Conservation (phyloP, 306 rosid genomes). For the Nissolia schottii region DNA sequence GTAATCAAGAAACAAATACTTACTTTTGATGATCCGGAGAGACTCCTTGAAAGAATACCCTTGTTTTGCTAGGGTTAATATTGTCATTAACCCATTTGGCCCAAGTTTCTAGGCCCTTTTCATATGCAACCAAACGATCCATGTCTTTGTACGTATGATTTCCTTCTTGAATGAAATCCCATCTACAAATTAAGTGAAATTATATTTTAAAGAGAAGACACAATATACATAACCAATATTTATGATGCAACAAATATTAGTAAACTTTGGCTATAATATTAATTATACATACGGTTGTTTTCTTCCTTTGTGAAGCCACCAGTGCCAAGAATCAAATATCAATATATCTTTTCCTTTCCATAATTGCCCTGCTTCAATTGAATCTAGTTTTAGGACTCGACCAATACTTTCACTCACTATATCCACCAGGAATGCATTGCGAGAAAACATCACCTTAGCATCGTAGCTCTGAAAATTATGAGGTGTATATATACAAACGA, state of each 20-base stretch:
- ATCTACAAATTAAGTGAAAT: constrained; percentile 30
- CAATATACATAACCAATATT: not conserved
- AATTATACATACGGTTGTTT: constrained; percentile 42
- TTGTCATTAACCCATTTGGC: constrained; percentile 64
- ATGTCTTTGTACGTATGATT: constrained; percentile 35
- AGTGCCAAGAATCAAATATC: constrained; percentile 58
- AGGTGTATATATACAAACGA: not conserved
- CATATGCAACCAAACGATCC: constrained; percentile 63
- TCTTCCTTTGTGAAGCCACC: constrained; percentile 57
- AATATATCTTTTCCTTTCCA: constrained; percentile 44
- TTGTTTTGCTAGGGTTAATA: constrained; percentile 44
- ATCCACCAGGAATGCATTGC: constrained; percentile 49
- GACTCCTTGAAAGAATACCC: constrained; percentile 72
- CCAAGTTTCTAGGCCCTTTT: constrained; percentile 69
- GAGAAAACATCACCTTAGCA: constrained; percentile 31
- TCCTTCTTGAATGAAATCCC: constrained; percentile 69
- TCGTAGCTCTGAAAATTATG: constrained; percentile 31
- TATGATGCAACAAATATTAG: not conserved
- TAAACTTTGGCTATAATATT: not conserved
- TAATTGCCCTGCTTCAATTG: constrained; percentile 21
- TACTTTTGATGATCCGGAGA: constrained; percentile 75
- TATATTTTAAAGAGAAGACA: not conserved
- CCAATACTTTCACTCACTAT: constrained; percentile 19
- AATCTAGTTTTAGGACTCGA: constrained; percentile 34
- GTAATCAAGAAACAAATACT: not conserved